Evolutionary conservation across 495 filamentous ascomycete genomes (phyloP), one percentile per base, ranked within the genome.

Genomic region (Xylaria nigripes): DNA sequence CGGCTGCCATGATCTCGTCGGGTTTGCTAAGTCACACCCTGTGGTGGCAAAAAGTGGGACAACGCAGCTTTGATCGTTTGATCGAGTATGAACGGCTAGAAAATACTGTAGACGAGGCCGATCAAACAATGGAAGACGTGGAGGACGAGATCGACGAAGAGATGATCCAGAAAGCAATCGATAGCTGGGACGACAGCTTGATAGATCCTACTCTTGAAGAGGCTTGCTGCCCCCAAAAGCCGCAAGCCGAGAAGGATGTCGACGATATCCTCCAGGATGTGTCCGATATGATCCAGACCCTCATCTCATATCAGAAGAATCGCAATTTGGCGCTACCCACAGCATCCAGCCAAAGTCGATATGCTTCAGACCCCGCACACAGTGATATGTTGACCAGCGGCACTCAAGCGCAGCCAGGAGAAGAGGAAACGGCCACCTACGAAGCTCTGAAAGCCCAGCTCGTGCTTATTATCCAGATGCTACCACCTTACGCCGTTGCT

Each of bases 11-110:
- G 50, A 70, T 90, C 8, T 81, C 90, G 32, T 78, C 76, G 12
- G 83, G 86, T 55, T 72, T 80, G 23, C 84, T 89, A 50, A 81
- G 85, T 51, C 72, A 81, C 40, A 67, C 64, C 24, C 72, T 95
- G n/a, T 96, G 91, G 91, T 96, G 90, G 90, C 80, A 83, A 52
- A 82, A 83, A 55, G 69, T 83, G 36, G 91, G 90, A 23, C 76
- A 81, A 54, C 80, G 79, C 53, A 70, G 79, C 54, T 75, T 76
- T 25, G 67, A 78, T 47, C 74, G 64, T 34, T 57, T 76, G 27
- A 62, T 76, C 32, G 73, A 76, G 5, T 54, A 50, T 16, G 68
- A 78, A 24, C 64, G 58, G 9, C 23, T 56, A 8, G 74, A 74
- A 25, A 72, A 76, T n/a, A 66, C 66, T 3, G 51, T 54, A 0